These are phyloP conservation scores for Malus hybrid DNA, from an alignment of 331 rosid species.

Conservation along the genomic window DNA sequence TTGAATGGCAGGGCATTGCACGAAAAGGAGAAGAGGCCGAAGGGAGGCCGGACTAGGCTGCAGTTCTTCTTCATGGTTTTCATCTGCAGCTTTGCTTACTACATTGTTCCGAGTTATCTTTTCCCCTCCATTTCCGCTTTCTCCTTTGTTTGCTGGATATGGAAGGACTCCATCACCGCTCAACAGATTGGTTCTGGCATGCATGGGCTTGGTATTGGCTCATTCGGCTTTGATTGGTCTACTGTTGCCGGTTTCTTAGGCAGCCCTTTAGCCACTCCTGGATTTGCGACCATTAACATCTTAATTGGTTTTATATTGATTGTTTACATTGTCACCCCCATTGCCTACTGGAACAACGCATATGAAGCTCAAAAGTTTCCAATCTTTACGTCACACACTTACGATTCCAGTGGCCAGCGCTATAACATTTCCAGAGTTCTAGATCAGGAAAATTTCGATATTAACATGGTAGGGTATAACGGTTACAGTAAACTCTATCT, in stretches of 20 bases:
- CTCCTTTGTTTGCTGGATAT: constrained; percentile 36
- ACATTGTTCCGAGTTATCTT: constrained; percentile 32
- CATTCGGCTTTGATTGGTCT: constrained; percentile 41
- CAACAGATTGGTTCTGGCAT: constrained; percentile 46
- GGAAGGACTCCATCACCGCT: constrained; percentile 33
- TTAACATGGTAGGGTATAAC: constrained; percentile 9
- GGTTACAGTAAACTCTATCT: constrained; percentile 24
- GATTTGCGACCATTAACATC: constrained; percentile 24
- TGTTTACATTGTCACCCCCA: constrained; percentile 24
- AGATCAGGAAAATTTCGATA: constrained; percentile 13
- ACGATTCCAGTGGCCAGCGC: constrained; percentile 5
- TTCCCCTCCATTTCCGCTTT: constrained; percentile 27
- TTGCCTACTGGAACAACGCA: constrained; percentile 28
- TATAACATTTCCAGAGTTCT: constrained; percentile 24
- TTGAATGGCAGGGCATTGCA: constrained; percentile 34
- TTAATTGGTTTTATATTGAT: constrained; percentile 19
- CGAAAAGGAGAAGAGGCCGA: constrained; percentile 35
- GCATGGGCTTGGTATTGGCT: constrained; percentile 42
- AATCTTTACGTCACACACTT: constrained; percentile 22
- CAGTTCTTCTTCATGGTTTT: constrained; percentile 37
- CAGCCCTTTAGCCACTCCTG: constrained; percentile 31
- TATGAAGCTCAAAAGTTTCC: constrained; percentile 28
- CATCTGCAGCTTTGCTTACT: constrained; percentile 37
- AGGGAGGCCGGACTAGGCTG: constrained; percentile 31
- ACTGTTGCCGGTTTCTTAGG: constrained; percentile 33